Evolutionary conservation across 2,329 filamentous ascomycete species (phyloP).

Genomic region (Fusarium chlamydosporum): DNA sequence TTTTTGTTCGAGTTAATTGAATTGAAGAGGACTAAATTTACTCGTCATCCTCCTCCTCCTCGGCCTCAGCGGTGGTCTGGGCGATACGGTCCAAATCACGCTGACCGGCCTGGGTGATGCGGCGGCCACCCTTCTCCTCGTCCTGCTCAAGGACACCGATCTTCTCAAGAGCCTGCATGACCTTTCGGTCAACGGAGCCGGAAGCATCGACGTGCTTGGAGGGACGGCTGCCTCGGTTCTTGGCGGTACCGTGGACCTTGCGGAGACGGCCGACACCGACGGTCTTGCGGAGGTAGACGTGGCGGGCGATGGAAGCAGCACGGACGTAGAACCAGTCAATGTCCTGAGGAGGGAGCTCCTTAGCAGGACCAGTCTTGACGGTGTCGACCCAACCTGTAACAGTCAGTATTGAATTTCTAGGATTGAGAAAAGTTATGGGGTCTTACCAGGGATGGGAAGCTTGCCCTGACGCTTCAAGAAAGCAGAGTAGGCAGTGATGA

Average conservation of each 20-base stretch:
- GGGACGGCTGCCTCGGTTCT: slow-evolving; percentile 95
- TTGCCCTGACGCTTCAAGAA: slow-evolving; percentile 97
- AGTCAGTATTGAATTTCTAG: slow-evolving; percentile 16
- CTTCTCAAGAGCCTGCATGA: slow-evolving; percentile 98
- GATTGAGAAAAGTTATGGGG: background rate
- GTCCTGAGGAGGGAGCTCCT: slow-evolving; percentile 98
- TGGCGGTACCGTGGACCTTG: slow-evolving; percentile 95
- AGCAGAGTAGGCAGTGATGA: slow-evolving; percentile 86
- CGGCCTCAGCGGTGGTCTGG: slow-evolving; percentile 81
- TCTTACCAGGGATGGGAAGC: slow-evolving; percentile 88
- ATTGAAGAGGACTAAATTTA: slow-evolving; percentile 59
- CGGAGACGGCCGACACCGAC: slow-evolving; percentile 98
- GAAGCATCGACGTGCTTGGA: slow-evolving; percentile 96
- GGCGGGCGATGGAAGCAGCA: slow-evolving; percentile 93
- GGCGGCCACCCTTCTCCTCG: slow-evolving; percentile 97
- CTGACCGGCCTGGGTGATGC: slow-evolving; percentile 98
- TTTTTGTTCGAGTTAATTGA: slow-evolving; percentile 46
- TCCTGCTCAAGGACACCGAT: slow-evolving; percentile 98
- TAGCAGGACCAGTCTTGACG: slow-evolving; percentile 96
- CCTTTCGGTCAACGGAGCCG: slow-evolving; percentile 96
- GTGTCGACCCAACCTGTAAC: slow-evolving; percentile 94
- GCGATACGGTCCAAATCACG: slow-evolving; percentile 98
- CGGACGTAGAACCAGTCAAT: slow-evolving; percentile 97
- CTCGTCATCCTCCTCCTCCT: slow-evolving; percentile 76
- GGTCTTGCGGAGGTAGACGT: slow-evolving; percentile 99